Percentiles rank a stretch among this genome's conserved stretches.
Conservation (phyloP, 345 rosid species). For the Hibiscus syriacus region DNA sequence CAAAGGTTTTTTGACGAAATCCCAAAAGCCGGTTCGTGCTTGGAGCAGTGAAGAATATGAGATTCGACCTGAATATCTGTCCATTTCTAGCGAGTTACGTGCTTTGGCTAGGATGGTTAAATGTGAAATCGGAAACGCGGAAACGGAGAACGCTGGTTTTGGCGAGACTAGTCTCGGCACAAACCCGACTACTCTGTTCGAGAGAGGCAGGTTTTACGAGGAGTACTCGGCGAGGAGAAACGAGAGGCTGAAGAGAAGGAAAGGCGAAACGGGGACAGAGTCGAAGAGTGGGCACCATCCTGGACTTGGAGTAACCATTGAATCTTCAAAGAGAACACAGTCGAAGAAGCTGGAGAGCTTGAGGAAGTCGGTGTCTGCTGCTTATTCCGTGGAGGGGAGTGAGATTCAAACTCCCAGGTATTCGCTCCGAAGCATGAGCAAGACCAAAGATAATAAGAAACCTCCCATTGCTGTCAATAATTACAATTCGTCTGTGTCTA, state of each 20-base stretch:
- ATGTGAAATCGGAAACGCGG: conserved; percentile 29
- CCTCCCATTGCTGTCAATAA: conserved; percentile 39
- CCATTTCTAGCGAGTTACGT: conserved; percentile 61
- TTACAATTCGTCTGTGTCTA: conserved; percentile 17
- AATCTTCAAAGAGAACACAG: conserved; percentile 48
- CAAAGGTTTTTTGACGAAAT: conserved; percentile 50
- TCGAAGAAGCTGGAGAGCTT: conserved; percentile 42
- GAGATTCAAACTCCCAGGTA: conserved; percentile 45
- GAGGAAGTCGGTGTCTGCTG: conserved; percentile 47
- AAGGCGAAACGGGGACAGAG: conserved; percentile 21
- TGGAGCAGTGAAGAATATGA: conserved; percentile 29
- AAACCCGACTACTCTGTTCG: conserved; percentile 39
- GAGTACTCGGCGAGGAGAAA: conserved; percentile 75
- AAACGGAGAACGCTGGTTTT: conserved; percentile 1
- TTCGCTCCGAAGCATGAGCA: conserved; percentile 63
- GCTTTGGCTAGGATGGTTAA: conserved; percentile 49
- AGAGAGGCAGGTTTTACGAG: conserved; percentile 84
- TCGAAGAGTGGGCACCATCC: conserved; percentile 34
- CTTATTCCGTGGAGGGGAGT: conserved; percentile 33
- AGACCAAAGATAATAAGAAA: conserved; percentile 42
- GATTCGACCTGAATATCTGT: conserved; percentile 43
- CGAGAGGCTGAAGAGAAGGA: conserved; percentile 67
- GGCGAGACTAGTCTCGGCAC: conserved; percentile 5
- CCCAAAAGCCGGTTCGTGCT: conserved; percentile 34
- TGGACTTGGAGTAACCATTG: conserved; percentile 68